A percentile compares a stretch with the other conserved stretches of the same genome.
Conservation (phyloP, 495 filamentous ascomycete species). For the Aspergillus nanangensis region DNA sequence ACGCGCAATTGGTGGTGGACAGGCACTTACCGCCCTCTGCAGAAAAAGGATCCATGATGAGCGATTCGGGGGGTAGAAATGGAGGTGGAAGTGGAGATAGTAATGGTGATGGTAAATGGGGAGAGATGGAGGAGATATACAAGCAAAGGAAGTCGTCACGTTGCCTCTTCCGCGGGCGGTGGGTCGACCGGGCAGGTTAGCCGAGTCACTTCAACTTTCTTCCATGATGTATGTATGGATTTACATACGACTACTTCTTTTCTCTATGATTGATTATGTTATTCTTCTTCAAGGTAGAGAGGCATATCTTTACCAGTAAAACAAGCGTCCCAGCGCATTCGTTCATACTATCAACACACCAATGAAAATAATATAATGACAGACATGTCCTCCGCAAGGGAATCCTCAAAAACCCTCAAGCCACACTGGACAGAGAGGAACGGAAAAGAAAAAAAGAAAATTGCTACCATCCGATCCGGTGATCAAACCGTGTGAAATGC, state of each 20-base stretch:
- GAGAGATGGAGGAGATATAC: not conserved
- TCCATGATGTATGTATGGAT: not conserved
- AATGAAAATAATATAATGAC: slow-evolving; percentile 6
- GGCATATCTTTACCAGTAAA: no score
- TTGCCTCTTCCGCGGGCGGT: slow-evolving; percentile 18
- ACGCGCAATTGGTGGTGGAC: slow-evolving; percentile 9
- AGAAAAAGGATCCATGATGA: slow-evolving; percentile 85
- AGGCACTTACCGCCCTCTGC: slow-evolving; percentile 68
- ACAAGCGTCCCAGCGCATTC: slow-evolving; percentile 17
- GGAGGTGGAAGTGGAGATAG: not conserved
- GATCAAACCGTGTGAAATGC: slow-evolving; percentile 9
- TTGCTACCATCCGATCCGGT: slow-evolving; percentile 16
- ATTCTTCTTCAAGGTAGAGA: no score
- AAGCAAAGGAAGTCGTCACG: slow-evolving; percentile 16
- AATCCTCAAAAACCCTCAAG: slow-evolving; percentile 7
- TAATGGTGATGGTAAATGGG: not conserved
- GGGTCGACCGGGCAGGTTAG: slow-evolving; percentile 7
- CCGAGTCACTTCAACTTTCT: not conserved
- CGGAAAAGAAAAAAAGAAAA: not conserved
- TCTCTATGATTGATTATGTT: no score
- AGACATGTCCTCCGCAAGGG: slow-evolving; percentile 3
- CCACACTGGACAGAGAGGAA: not conserved
- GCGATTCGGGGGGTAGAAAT: not conserved
- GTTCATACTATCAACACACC: slow-evolving; percentile 11
- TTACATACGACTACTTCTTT: no score